Percentiles rank a stretch among this genome's conserved stretches.
Evolutionary conservation across 441 rosid genomes (phyloP).

Genomic region (Populus tomentosa): DNA sequence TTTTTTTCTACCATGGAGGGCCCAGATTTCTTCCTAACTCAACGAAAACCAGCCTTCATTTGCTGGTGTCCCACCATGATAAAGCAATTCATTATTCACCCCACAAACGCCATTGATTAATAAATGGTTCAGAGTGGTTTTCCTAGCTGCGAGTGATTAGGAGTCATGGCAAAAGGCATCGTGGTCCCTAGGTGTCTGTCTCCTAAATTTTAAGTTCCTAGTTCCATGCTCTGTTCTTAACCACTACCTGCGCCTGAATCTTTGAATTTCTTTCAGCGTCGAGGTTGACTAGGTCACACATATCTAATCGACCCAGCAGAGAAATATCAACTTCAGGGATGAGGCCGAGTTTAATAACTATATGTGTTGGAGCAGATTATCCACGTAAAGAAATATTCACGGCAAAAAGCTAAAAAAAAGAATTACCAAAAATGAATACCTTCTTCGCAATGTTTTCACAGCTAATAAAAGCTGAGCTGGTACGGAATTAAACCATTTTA

Average conservation of each 20-base stretch:
- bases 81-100: background rate
- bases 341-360: too few species aligned
- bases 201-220: background rate
- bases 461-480: background rate
- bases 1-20: background rate
- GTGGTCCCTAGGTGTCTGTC: too few species aligned
- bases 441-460: background rate
- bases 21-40: background rate
- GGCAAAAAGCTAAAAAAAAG: too few species aligned
- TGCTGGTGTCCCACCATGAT: background rate
- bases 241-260: background rate
- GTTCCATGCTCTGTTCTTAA: background rate
- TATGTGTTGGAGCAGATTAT: too few species aligned
- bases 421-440: too few species aligned
- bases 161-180: too few species aligned
- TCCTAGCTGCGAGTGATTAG: too few species aligned
- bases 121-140: background rate
- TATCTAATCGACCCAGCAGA: too few species aligned
- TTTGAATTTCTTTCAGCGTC: background rate
- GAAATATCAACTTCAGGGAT: too few species aligned
- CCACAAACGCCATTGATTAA: background rate
- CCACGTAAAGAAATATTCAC: too few species aligned
- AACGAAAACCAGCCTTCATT: background rate
- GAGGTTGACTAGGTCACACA: background rate
- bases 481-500: background rate